Evolutionary conservation across 495 filamentous ascomycete species (phyloP).

Genomic region (Hypoxylon cercidicola): DNA sequence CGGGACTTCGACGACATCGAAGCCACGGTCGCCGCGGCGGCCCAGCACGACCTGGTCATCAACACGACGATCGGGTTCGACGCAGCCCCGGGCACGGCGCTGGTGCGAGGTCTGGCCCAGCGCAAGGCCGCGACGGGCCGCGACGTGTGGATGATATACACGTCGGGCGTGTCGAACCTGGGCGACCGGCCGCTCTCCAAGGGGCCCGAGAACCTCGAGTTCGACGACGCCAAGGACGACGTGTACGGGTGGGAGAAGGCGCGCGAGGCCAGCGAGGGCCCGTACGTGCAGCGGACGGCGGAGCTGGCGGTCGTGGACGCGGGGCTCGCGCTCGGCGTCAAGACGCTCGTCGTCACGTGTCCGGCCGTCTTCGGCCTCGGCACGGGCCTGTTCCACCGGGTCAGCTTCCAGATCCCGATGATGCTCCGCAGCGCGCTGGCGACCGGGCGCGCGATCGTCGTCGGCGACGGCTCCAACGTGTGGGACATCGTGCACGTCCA

Average conservation of each 20-base stretch:
- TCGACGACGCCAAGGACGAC: constrained; percentile 54
- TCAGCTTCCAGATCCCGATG: constrained; percentile 54
- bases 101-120: constrained; percentile 50
- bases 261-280: constrained; percentile 44
- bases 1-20: constrained; percentile 48
- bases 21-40: constrained; percentile 40
- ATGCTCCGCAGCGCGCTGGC: constrained; percentile 43
- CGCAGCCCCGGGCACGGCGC: constrained; percentile 42
- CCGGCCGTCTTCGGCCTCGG: constrained; percentile 62
- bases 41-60: constrained; percentile 55
- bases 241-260: constrained; percentile 54
- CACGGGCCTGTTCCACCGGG: constrained; percentile 54
- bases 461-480: constrained; percentile 54
- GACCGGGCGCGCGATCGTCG: constrained; percentile 40
- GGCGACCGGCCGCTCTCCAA: constrained; percentile 55
- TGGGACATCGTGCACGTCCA: constrained; percentile 62
- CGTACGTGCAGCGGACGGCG: constrained; percentile 58
- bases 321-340: constrained; percentile 51
- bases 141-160: constrained; percentile 52
- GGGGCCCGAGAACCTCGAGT: constrained; percentile 43
- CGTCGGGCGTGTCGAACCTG: constrained; percentile 62
- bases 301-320: constrained; percentile 57
- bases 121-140: constrained; percentile 45
- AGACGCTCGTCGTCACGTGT: constrained; percentile 59
- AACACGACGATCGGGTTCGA: constrained; percentile 51